Evolutionary conservation across 768 basidiomycete genomes (phyloP), one percentile per base, ranked within the genome.

Genomic region (Tulasnella sp.): DNA sequence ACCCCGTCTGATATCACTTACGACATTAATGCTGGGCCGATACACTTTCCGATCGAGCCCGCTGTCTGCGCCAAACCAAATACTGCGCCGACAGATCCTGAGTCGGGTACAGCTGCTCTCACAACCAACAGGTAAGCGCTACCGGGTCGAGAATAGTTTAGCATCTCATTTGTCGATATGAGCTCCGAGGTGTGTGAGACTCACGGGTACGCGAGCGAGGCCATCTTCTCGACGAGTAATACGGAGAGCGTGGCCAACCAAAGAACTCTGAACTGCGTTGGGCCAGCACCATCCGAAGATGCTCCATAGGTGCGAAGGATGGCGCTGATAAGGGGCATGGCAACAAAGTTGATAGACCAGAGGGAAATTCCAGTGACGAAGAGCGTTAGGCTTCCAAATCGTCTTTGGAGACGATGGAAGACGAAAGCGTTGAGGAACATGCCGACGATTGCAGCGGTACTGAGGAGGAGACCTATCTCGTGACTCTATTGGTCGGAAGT

Each of bases 401-500:
- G 54, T 18, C 41, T 34, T 40, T 78, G 5, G 1, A 78, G 64
- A 12, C 41, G 54, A 40, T 48, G 77, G 77, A 78, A 78, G n/a
- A 64, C 77, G 64, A 78, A 54, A 50, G 22, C 50, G 16, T 48
- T 42, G 31, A 78, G 77, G 31, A 78, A 16, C 54, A 78, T 64
- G 34, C 77, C 77, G 24, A 72, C 50, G n/a, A 60, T 8, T 54
- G 31, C 77, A 18, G 60, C 60, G 8, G 37, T 72, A 42, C 50
- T 22, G 12, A 78, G 40, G n/a, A 72, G 58, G 37, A 78, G n/a
- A 4, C 54, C 77, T 58, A 78, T 78, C 77, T 78, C 77, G 14
- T 8, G 34, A 1, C 40, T 31, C 77, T 78, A 41, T 24, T n/a
- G 40, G 20, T 42, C 20, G n/a, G 41, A 42, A 34, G 41, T 44